A percentile compares a stretch with the other conserved stretches of the same genome.
phyloP scores from a whole-genome alignment of 2,329 filamentous ascomycete species.

The Trichoderma aggressivum region DNA sequence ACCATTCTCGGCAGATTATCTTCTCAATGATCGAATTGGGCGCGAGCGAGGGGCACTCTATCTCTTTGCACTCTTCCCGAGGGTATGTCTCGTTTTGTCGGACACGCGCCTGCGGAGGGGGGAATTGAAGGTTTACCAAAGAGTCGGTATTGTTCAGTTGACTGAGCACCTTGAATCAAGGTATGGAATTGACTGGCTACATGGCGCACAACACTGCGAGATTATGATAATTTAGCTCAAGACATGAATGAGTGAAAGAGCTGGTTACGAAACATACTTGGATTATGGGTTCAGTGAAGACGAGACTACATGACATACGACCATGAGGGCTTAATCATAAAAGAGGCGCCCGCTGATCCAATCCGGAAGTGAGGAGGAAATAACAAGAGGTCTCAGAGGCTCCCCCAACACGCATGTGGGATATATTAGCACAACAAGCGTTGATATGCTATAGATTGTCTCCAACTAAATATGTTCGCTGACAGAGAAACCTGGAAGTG shows the following conservation, averaged over 20 bases:
- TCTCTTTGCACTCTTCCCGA: background rate
- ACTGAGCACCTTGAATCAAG: background rate
- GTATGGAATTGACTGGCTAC: background rate
- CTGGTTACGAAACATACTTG: too few relatives aligned
- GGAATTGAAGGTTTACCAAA: background rate
- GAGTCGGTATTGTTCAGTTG: background rate
- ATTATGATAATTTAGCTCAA: background rate
- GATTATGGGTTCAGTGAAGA: too few relatives aligned
- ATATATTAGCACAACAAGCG: background rate
- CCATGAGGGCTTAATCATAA: background rate
- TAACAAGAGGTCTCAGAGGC: background rate
- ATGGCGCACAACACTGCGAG: background rate
- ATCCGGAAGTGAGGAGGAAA: background rate
- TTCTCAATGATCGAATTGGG: background rate
- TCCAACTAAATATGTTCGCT: background rate
- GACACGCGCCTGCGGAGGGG: background rate
- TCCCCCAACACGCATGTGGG: background rate
- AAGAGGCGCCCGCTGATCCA: background rate
- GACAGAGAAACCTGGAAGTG: background rate
- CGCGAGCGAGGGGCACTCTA: fast-evolving
- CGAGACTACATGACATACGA: too few relatives aligned
- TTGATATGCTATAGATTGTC: background rate
- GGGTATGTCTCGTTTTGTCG: background rate
- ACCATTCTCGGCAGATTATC: background rate
- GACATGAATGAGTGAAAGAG: background rate